phyloP scores from a whole-genome alignment of 257 asterid species.

The Thymus mandschuricus region DNA sequence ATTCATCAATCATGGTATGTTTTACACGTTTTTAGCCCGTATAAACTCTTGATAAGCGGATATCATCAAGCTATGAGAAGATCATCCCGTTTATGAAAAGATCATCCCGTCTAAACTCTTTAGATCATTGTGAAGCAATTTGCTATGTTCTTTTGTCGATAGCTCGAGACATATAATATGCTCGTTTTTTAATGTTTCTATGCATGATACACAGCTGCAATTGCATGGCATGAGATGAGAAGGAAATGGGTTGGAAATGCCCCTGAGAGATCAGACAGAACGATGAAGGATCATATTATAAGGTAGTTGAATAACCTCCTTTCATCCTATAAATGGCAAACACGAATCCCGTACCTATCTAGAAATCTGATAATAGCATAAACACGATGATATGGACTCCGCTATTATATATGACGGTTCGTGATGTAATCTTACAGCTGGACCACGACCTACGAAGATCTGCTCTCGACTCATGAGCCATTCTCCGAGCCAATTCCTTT shows the following conservation, averaged over 20 bases:
- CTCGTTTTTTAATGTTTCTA: slow-evolving; percentile 20
- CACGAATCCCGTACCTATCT: not conserved
- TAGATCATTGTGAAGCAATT: no score
- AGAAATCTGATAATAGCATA: not conserved
- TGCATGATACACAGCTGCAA: slow-evolving; percentile 60
- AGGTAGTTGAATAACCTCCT: slow-evolving; percentile 49
- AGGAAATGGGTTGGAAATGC: slow-evolving; percentile 75
- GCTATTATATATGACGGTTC: slow-evolving; percentile 1
- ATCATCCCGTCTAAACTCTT: no score
- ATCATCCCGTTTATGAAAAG: not conserved
- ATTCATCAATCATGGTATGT: slow-evolving; percentile 77
- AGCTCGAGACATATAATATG: not conserved
- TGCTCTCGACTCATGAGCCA: slow-evolving; percentile 78
- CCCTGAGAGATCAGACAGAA: slow-evolving; percentile 51
- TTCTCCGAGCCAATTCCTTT: slow-evolving; percentile 73
- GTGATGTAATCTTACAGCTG: slow-evolving; percentile 64
- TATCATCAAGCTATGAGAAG: slow-evolving; percentile 4
- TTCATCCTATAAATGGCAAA: slow-evolving; percentile 1
- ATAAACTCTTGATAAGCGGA: not conserved
- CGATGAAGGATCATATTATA: slow-evolving; percentile 75
- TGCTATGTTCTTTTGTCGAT: no score
- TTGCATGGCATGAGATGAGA: slow-evolving; percentile 83
- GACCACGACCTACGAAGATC: slow-evolving; percentile 84
- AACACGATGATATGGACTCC: no score
- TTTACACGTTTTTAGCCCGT: slow-evolving; percentile 22